A percentile compares a stretch with the other conserved stretches of the same genome.
These are phyloP conservation scores for Chondrus crispus DNA, from an alignment of 23 red algal genomes.

Conservation along the genomic window DNA sequence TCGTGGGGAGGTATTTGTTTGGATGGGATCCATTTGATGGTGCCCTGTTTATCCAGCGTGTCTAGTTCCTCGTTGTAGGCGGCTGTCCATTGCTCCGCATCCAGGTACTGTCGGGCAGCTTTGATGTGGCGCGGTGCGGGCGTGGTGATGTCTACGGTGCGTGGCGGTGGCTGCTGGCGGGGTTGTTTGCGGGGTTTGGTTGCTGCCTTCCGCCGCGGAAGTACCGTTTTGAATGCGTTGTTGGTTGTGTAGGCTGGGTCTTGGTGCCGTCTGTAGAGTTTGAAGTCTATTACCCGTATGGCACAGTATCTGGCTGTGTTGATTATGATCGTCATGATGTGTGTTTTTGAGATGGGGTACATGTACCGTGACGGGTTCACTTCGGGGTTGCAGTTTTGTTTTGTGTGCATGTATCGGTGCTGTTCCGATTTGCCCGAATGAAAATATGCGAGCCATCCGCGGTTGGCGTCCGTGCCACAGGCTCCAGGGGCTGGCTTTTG, in stretches of 20 bases:
- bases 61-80: not conserved
- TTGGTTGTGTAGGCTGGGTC: not conserved
- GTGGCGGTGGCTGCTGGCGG: no score
- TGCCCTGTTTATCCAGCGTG: not conserved
- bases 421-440: no score
- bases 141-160: not conserved
- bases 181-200: no score
- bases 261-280: not conserved
- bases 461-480: no score
- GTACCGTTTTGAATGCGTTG: not conserved
- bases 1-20: not conserved
- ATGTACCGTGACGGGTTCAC: not conserved
- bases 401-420: no score
- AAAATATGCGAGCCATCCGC: no score
- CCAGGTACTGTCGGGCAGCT: not conserved
- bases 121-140: not conserved
- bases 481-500: no score
- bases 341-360: no score
- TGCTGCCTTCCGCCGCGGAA: no score
- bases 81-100: not conserved
- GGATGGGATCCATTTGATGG: not conserved
- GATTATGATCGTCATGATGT: no score
- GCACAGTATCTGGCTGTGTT: not conserved
- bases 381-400: not conserved
- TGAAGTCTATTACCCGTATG: not conserved